Base-by-base conservation (phyloP, 2,329 filamentous ascomycete genomes). In the Tolypocladium sp. region DNA sequence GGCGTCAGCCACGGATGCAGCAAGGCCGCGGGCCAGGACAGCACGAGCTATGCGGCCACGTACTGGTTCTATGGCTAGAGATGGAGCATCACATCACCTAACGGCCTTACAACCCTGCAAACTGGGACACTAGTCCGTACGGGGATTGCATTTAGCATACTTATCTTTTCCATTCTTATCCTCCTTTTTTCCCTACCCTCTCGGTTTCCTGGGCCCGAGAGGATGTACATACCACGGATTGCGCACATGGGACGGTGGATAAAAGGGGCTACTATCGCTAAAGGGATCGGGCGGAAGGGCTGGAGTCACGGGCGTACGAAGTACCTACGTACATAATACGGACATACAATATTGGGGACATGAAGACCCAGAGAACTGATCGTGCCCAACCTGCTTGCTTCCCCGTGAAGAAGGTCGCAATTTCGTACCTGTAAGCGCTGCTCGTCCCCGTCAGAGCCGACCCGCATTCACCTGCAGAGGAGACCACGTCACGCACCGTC, bases 51-150 rank as follows among this genome's bases (percentile, higher is more conserved):
- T 68, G 66, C 81, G 1, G 74, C 82, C n/a, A 77, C 75, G 63
- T 86, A 86, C 72, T 85, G 82, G 82, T 78, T 85, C 67, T 85
- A 77, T 65, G 76, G 71, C 25, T 75, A 70, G 56, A 15, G 30
- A 37, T 6, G n/a, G 10, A 37, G 10, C 15, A 8, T 17, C 49
- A 12, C 49, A 22, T n/a, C 9, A 35, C 20, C 10, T 15, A 35
- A 37, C 30, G 30, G 20, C 49, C 10, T 35, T 35, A 33, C 20
- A 30, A 35, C 49, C 9, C 20, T 35, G 30, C 17, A 33, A 22
- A n/a, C 30, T 8, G 3, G 8, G 25, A 12, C 20, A n/a, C 46
- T n/a, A n/a, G n/a, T n/a, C n/a, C n/a, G n/a, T 33, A 52, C 27
- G n/a, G 27, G 27, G 12, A 12, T 22, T 37, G 30, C 30, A 53